Conservation (phyloP, 345 rosid genomes). For the Euphorbia pulcherrima region DNA sequence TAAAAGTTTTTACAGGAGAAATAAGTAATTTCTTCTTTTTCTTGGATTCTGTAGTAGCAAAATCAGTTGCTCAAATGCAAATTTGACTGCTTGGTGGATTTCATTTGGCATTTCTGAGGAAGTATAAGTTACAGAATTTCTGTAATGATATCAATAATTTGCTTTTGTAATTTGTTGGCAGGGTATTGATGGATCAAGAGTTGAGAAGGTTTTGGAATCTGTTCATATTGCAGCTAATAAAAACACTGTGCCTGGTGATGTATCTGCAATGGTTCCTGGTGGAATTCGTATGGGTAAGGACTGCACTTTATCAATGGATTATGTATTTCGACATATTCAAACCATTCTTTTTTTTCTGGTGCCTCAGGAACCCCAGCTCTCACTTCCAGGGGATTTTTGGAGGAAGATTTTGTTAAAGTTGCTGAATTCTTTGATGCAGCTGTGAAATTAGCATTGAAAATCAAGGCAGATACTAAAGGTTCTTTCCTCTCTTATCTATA, state of each 20-base stretch:
- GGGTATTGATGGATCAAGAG: constrained; percentile 96
- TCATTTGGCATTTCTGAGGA: not conserved
- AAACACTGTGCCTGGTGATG: constrained; percentile 97
- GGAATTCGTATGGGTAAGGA: constrained; percentile 89
- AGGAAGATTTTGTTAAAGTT: constrained; percentile 85
- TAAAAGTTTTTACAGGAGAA: not conserved
- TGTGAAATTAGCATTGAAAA: constrained; percentile 72
- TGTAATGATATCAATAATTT: not conserved
- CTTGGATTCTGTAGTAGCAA: not conserved
- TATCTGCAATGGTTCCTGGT: constrained; percentile 98
- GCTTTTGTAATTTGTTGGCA: constrained; percentile 24
- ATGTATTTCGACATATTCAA: constrained; percentile 3
- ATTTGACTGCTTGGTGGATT: not conserved
- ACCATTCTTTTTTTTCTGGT: constrained; percentile 17
- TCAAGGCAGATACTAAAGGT: constrained; percentile 89
- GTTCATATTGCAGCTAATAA: constrained; percentile 95
- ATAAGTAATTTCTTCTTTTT: not conserved
- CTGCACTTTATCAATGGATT: constrained; percentile 1
- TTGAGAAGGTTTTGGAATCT: constrained; percentile 80
- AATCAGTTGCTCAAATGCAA: not conserved
- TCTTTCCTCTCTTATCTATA: constrained; percentile 1
- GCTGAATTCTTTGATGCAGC: constrained; percentile 87
- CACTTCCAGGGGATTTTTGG: constrained; percentile 86
- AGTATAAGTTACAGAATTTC: not conserved
- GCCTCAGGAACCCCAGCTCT: constrained; percentile 91